Evolutionary conservation across 169 alveolate species (phyloP).

Genomic region (Amoebophrya sp.): DNA sequence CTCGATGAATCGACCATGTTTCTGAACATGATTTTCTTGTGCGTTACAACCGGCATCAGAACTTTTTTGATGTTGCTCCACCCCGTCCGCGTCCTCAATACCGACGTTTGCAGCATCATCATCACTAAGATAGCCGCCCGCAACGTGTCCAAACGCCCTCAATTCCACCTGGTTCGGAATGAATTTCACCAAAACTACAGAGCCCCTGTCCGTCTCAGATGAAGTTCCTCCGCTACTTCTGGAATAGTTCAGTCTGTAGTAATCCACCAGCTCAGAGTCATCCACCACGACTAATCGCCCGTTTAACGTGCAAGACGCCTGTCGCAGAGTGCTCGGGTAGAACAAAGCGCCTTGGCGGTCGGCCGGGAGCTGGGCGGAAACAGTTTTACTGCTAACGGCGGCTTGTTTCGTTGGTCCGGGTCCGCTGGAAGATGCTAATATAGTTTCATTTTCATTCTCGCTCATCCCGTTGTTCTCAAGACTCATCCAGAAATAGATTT

Average conservation of each 20-base stretch:
- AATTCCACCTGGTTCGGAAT: background rate
- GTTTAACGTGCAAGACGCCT: background rate
- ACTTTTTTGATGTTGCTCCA: background rate
- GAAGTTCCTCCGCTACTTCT: background rate
- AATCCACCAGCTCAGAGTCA: background rate
- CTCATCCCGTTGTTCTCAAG: too few species aligned
- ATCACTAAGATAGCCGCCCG: too few species aligned
- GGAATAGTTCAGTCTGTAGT: too few species aligned
- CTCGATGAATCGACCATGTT: background rate
- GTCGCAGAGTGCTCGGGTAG: background rate
- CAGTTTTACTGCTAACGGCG: too few species aligned
- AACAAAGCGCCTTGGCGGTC: background rate
- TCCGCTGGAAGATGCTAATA: too few species aligned
- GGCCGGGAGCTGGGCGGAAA: background rate
- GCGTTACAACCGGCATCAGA: background rate
- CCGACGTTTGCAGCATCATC: background rate
- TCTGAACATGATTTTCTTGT: background rate
- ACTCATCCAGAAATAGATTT: background rate
- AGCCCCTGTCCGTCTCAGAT: background rate
- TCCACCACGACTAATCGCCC: background rate
- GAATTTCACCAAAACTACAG: background rate
- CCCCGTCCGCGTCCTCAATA: background rate
- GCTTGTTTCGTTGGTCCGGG: too few species aligned
- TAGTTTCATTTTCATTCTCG: too few species aligned
- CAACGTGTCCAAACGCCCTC: background rate